Base-by-base conservation (phyloP, 768 basidiomycete genomes). In the Suillus occidentalis region DNA sequence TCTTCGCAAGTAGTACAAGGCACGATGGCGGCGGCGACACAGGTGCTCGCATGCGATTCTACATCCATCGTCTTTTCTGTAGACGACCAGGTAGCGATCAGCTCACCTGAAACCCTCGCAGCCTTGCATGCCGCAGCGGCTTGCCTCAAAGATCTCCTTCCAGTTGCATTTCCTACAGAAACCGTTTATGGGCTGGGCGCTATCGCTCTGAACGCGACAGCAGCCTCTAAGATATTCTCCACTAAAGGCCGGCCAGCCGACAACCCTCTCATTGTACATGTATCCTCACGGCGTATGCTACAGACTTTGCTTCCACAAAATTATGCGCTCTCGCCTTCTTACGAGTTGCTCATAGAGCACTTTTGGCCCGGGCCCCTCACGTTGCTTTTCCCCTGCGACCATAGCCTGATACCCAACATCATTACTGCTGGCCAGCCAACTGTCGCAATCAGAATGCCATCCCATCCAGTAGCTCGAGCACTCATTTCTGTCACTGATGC, bases 141-240 rank as follows among this genome's bases (percentile, higher is more conserved):
- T 63, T 81, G 84, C 63, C 83, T 92, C 8, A 76, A 82, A 55
- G 69, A 82, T 40, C 78, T 78, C 28, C 70, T 76, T 18, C 82
- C 85, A 25, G 90, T 99, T 63, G 96, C 90, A 0, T 92, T 99
- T 73, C 97, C 97, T 0, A 98, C 97, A 37, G 97, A 99, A 78
- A 99, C 97, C 0, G 97, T 99, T 13, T 99, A 99, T 76, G 97
- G 97, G 1, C 87, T 99, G n/a, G 97, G 92, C 36, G 97, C 95
- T 0, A 78, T 89, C 25, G 95, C 97, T 0, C 78, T 94, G 53
- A 79, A 87, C 70, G 67, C 84, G 9, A 67, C 77, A 18, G 94
- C 96, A 3, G 85, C 87, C 6, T 72, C 83, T 3, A 84, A 83
- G 70, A 95, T 99, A 70, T 99, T 95, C 77, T 76, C 84, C 20